Base-by-base conservation (phyloP, 2,329 filamentous ascomycete genomes). In the Trichoderma sp. region DNA sequence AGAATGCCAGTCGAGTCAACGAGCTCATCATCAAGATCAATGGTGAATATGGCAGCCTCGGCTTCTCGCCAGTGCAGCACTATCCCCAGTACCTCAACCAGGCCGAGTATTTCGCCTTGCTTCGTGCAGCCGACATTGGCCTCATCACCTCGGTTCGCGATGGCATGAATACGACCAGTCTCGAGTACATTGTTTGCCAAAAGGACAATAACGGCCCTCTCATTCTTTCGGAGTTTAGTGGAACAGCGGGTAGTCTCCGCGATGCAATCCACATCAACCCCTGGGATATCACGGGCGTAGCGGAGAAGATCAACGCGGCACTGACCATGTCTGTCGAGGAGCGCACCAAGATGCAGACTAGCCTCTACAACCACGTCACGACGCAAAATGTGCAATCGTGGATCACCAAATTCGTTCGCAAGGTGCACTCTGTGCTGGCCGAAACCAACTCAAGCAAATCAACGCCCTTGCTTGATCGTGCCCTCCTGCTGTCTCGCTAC, bases 231-330 rank as follows among this genome's bases (percentile, higher is more conserved):
- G 95, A 98, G 81, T 98, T 98, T 81, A 98, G 95, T 74, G 95
- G 95, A 72, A 98, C 95, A 1, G 94, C 95, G 36, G 93, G 93
- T 69, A 96, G 91, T 71, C 87, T 98, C 47, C 89, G 89, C 73
- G 92, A 93, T 78, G 95, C 95, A 36, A 94, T 97, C 73, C 94
- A 97, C 81, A 97, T 98, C 85, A 98, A 98, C 82, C 95, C 95
- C 1, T 98, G 95, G 94, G 94, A 98, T 79, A 87, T 95, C 70
- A 90, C 88, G 30, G 93, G 93, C 43, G 95, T 97, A 15, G 95
- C 95, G 5, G 89, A 91, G 67, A 90, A 94, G 74, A 95, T 98
- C 79, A 89, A 97, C 78, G 84, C 90, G 68, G 95, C 94, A 5
- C 86, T 98, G 72, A 91, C 88, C 30, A 95, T 97, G 92, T 84